These are phyloP conservation scores for Fusarium clavum DNA, from an alignment of 2,329 filamentous ascomycete species.

Conservation along the genomic window DNA sequence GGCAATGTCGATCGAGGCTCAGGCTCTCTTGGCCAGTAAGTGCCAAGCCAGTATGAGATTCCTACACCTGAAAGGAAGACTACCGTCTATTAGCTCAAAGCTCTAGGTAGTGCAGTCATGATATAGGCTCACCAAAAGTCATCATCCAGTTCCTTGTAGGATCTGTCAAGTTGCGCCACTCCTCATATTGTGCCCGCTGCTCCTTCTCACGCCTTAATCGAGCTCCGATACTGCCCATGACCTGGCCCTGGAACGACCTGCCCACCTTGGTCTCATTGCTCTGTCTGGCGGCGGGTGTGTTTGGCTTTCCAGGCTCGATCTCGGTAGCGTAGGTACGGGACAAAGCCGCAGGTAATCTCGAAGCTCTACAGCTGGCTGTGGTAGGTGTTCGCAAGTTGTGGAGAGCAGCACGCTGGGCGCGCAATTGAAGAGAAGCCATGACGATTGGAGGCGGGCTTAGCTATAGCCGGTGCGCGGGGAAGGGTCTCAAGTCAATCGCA, in stretches of 20 bases:
- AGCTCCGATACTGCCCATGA: constrained; percentile 68
- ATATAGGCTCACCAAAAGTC: constrained; percentile 62
- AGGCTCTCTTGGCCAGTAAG: constrained; percentile 62
- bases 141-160: constrained; percentile 62
- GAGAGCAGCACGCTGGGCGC: constrained; percentile 48
- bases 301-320: constrained; percentile 52
- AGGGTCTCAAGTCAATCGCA: constrained; percentile 26
- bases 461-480: constrained; percentile 3
- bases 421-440: constrained; percentile 52
- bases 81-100: constrained; percentile 44
- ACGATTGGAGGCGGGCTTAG: background rate
- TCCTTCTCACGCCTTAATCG: constrained; percentile 66
- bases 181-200: constrained; percentile 63
- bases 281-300: constrained; percentile 42
- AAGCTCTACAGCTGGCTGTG: constrained; percentile 30
- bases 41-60: constrained; percentile 70
- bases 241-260: constrained; percentile 67
- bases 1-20: constrained; percentile 70
- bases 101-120: background rate
- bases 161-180: constrained; percentile 55
- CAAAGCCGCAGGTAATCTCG: constrained; percentile 25
- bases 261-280: constrained; percentile 55
- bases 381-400: constrained; percentile 45
- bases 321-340: constrained; percentile 52
- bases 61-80: constrained; percentile 65